Evolutionary conservation across 2,329 filamentous ascomycete genomes (phyloP).

Genomic region (Didymella exigua): DNA sequence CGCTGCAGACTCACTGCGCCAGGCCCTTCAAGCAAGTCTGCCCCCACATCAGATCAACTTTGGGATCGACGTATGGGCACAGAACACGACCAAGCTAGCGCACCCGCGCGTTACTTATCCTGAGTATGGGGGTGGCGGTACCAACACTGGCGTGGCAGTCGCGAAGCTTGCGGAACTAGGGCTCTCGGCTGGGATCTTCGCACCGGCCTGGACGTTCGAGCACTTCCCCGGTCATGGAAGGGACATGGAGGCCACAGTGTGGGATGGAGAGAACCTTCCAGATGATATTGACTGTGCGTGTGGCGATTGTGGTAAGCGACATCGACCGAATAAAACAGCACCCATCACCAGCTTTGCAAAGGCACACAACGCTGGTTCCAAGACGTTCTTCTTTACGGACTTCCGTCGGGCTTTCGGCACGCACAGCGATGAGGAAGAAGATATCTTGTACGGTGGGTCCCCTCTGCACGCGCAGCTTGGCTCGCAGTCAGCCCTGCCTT

Average conservation of each 20-base stretch:
- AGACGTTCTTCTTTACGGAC: conserved; percentile 48
- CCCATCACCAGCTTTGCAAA: conserved; percentile 39
- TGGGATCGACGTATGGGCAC: conserved; percentile 56
- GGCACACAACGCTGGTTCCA: conserved; percentile 41
- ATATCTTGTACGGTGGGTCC: conserved; percentile 21
- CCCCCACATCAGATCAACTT: conserved; percentile 43
- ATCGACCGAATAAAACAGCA: conserved; percentile 29
- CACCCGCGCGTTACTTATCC: conserved; percentile 48
- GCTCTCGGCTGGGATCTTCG: conserved; percentile 52
- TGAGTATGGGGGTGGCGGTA: conserved; percentile 48
- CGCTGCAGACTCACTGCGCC: conserved; percentile 29
- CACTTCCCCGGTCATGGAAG: conserved; percentile 45
- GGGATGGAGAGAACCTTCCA: conserved; percentile 42
- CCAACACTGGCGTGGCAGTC: conserved; percentile 51
- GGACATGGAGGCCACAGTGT: conserved; percentile 42
- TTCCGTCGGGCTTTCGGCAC: conserved; percentile 42
- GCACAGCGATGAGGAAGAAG: conserved; percentile 19
- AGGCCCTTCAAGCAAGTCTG: conserved; percentile 34
- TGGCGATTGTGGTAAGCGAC: conserved; percentile 25
- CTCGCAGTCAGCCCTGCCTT: conserved; percentile 44
- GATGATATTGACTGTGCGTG: conserved; percentile 43
- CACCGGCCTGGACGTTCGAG: conserved; percentile 55
- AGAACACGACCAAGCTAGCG: conserved; percentile 42
- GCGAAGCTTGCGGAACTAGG: conserved; percentile 43
- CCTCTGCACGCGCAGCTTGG: conserved; percentile 38